Base-by-base conservation (phyloP, 2,329 filamentous ascomycete genomes). In the Nigrograna mackinnonii region DNA sequence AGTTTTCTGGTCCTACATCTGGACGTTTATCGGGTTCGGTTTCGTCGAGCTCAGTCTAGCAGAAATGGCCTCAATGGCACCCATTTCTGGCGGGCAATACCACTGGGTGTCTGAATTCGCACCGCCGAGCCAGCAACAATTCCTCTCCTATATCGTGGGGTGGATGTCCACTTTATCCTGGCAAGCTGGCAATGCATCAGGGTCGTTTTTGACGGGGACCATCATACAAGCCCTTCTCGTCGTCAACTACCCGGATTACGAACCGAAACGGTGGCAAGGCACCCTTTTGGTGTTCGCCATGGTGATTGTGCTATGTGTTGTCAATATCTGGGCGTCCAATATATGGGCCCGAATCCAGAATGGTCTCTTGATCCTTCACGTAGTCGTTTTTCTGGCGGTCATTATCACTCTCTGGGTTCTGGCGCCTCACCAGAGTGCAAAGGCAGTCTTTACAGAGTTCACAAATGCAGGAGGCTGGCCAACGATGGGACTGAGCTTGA, bases 361-460 rank as follows among this genome's bases (percentile, higher is more conserved):
- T 52, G 68, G 67, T 3, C 55, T 73, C 14, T 58, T 69, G 4
- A 58, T 74, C 7, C 43, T 79, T 2, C 76, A 80, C 43, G 55
- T 78, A 18, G 50, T 71, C 13, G 77, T 75, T 2, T 74, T 79
- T 48, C 73, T 79, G 44, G 74, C 69, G 2, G 68, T 78, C 44
- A 52, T 79, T 7, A 68, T 77, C 5, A 46, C 49, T 4, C 44
- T 72, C 34, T 49, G 46, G 46, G 46, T 49, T 4, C 34, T 43
- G 37, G 46, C 37, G 16, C 37, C 37, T 2, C 26, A 30, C 6
- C 34, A 22, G 11, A 35, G 42, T 18, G 30, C 46, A 3, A 16
- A 39, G n/a, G 26, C 28, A n/a, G 24, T 30, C 9, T 46, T 46
- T 21, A 46, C 42, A 6, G 43, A 35, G n/a, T 49, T 49, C 39